Percentiles rank a stretch among this genome's conserved stretches.
Conservation (phyloP, 1,284 basidiomycete genomes). For the Trametes sp. region DNA sequence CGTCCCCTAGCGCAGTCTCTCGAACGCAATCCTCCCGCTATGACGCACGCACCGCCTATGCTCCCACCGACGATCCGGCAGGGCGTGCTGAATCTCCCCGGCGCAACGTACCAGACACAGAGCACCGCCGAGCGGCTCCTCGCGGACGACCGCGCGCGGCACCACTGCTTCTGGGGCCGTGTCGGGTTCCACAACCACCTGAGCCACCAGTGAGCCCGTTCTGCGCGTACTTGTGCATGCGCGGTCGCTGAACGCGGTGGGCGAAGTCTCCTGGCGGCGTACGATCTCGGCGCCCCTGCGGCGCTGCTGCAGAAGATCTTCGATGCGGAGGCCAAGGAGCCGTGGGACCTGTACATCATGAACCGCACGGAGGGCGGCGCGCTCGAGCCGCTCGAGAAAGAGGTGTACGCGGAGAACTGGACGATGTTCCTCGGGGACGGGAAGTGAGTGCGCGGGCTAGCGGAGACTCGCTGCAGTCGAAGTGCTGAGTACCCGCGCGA, state of each 20-base stretch:
- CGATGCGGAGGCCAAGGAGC: slow-evolving; percentile 48
- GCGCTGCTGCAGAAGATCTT: slow-evolving; percentile 62
- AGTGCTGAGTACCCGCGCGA: neutral
- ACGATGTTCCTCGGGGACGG: slow-evolving; percentile 59
- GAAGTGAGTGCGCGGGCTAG: slow-evolving; percentile 47
- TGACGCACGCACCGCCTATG: neutral
- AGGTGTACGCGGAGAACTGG: slow-evolving; percentile 60
- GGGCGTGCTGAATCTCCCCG: slow-evolving; percentile 57
- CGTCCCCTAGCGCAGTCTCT: too few species aligned
- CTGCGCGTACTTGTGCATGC: neutral
- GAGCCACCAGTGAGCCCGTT: slow-evolving; percentile 53
- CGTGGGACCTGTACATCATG: slow-evolving; percentile 55
- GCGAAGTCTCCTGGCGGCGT: slow-evolving; percentile 63
- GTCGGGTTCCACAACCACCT: slow-evolving; percentile 70
- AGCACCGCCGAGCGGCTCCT: slow-evolving; percentile 55
- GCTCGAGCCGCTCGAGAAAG: slow-evolving; percentile 45
- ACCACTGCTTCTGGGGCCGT: slow-evolving; percentile 64
- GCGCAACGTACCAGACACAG: slow-evolving; percentile 56
- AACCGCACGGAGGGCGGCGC: slow-evolving; percentile 41
- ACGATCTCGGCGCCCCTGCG: slow-evolving; percentile 67
- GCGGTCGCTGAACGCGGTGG: neutral
- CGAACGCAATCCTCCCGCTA: too few species aligned
- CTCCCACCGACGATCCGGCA: slow-evolving; percentile 41
- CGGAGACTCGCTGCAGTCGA: neutral
- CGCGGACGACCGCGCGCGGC: slow-evolving; percentile 59